A percentile compares a stretch with the other conserved stretches of the same genome.
Evolutionary conservation across 2,329 filamentous ascomycete genomes (phyloP).

Genomic region (Cryphonectria carpinicola): DNA sequence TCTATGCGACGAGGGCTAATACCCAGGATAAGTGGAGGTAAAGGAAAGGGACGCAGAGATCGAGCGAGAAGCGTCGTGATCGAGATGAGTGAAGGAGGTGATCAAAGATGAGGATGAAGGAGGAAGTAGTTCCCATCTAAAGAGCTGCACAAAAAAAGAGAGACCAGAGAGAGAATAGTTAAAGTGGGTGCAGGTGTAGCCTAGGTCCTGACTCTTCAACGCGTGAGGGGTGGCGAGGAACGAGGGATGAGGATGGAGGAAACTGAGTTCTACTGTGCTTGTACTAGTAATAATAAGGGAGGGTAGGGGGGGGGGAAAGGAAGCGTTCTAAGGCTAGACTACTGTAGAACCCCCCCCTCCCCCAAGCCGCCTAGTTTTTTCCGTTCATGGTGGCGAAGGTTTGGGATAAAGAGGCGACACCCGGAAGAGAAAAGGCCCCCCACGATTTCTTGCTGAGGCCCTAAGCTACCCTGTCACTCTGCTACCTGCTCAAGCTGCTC

Average conservation of each 20-base stretch:
- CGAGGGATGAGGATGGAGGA: neutral
- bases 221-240: conserved; percentile 2
- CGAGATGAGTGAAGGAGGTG: conserved; percentile 1
- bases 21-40: neutral
- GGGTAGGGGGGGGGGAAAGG: neutral
- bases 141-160: neutral
- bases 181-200: neutral
- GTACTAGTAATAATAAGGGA: neutral
- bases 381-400: neutral
- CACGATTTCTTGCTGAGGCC: neutral
- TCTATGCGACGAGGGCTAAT: conserved; percentile 1
- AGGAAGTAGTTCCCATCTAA: neutral
- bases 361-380: neutral
- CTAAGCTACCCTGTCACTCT: neutral
- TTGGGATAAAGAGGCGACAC: neutral
- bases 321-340: neutral
- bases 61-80: conserved; percentile 15
- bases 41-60: conserved; percentile 4
- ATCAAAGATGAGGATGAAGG: neutral
- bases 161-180: neutral
- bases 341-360: neutral
- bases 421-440: conserved; percentile 3
- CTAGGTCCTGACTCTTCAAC: neutral
- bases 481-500: neutral
- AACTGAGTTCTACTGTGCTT: neutral